Conservation (phyloP, 306 rosid species). For the Rubus parviflorus region DNA sequence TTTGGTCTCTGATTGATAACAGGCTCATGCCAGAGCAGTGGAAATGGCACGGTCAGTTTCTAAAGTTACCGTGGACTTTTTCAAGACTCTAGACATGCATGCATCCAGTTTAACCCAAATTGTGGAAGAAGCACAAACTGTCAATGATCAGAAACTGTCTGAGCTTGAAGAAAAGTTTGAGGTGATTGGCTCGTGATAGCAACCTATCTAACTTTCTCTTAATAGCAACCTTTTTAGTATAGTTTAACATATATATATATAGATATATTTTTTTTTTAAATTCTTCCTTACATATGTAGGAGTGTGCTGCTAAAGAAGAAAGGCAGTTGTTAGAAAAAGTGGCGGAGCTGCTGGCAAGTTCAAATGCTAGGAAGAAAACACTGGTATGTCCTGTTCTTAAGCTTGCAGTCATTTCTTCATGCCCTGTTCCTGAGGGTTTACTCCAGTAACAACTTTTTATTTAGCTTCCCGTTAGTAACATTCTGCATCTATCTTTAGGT, state of each 20-base stretch:
- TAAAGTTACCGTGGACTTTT: slow-evolving; percentile 80
- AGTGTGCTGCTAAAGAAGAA: slow-evolving; percentile 94
- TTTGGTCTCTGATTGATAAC: slow-evolving; percentile 16
- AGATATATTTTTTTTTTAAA: not conserved
- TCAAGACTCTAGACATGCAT: slow-evolving; percentile 76
- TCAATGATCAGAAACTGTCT: slow-evolving; percentile 69
- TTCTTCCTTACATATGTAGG: slow-evolving; percentile 42
- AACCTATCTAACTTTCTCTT: slow-evolving; percentile 17
- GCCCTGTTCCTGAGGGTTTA: not conserved
- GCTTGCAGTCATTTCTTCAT: not conserved
- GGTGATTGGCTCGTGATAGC: slow-evolving; percentile 46
- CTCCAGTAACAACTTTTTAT: not conserved
- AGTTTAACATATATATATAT: not conserved
- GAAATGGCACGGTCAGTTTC: slow-evolving; percentile 85
- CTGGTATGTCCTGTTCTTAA: slow-evolving; percentile 51
- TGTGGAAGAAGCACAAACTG: slow-evolving; percentile 82
- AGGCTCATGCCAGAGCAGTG: slow-evolving; percentile 97
- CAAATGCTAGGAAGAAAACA: slow-evolving; percentile 89
- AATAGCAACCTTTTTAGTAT: not conserved
- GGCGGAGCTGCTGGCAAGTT: slow-evolving; percentile 91
- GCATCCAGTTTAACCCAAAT: slow-evolving; percentile 77
- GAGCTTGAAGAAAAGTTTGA: slow-evolving; percentile 94
- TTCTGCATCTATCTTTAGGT: slow-evolving; percentile 48
- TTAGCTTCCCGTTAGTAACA: not conserved
- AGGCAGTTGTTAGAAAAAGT: slow-evolving; percentile 81